Percentiles rank a stretch among this genome's conserved stretches.
Conservation (phyloP, 192 early-diverging fungal genomes). For the Powellomyces hirtus region DNA sequence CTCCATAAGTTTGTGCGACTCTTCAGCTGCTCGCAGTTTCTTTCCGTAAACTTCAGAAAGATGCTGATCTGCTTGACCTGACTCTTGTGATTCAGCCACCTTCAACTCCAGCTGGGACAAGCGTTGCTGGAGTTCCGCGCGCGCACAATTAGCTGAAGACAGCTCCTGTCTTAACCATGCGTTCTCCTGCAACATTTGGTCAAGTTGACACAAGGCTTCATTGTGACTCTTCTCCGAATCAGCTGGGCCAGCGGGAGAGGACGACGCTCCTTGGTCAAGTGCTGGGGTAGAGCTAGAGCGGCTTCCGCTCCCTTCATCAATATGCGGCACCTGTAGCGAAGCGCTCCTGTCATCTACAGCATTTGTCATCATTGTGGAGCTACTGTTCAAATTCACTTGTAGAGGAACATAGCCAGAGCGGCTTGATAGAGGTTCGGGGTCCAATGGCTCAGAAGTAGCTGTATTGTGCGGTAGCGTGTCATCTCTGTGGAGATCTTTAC, state of each 20-base stretch:
- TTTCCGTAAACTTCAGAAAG: not conserved
- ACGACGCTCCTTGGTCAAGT: too few species aligned
- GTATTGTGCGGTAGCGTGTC: not conserved
- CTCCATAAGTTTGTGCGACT: not conserved
- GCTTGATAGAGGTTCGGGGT: not conserved
- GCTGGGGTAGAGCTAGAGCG: too few species aligned
- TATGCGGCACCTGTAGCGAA: too few species aligned
- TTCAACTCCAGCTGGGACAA: not conserved
- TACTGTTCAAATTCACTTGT: too few species aligned
- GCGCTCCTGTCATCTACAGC: too few species aligned
- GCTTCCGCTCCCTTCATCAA: too few species aligned
- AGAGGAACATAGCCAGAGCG: not conserved
- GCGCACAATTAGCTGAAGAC: not conserved
- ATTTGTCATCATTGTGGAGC: too few species aligned
- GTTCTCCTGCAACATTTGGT: too few species aligned
- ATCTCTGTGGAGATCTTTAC: not conserved
- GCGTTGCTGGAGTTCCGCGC: not conserved
- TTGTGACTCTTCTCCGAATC: too few species aligned
- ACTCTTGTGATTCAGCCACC: not conserved
- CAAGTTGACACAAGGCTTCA: too few species aligned
- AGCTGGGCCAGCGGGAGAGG: too few species aligned
- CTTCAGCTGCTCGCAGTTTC: not conserved
- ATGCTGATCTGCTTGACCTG: not conserved
- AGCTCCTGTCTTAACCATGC: not conserved
- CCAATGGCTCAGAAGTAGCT: not conserved